Conservation (phyloP, 2,329 filamentous ascomycete species). For the Pestalotiopsis sp. region DNA sequence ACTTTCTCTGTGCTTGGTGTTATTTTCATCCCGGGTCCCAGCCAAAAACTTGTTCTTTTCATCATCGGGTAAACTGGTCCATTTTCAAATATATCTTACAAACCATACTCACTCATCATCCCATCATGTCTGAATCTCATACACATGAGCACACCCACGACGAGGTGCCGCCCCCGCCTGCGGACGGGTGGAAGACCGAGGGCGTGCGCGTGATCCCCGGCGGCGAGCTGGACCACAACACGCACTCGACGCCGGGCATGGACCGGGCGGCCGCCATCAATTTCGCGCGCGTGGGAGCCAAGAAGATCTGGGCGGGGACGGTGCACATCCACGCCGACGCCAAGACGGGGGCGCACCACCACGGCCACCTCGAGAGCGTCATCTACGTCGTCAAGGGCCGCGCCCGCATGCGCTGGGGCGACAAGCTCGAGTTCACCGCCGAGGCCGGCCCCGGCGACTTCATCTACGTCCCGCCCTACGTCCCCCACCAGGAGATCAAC, state of each 20-base stretch:
- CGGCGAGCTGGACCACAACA: slow-evolving; percentile 42
- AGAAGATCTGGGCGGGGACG: slow-evolving; percentile 48
- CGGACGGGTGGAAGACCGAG: slow-evolving; percentile 38
- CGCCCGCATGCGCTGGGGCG: slow-evolving; percentile 48
- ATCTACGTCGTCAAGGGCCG: slow-evolving; percentile 48
- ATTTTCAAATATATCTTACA: neutral
- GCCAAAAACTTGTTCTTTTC: neutral
- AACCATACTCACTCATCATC: neutral
- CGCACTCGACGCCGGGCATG: slow-evolving; percentile 46
- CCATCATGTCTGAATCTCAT: slow-evolving; percentile 3
- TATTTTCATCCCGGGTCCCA: neutral
- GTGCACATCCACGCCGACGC: slow-evolving; percentile 45
- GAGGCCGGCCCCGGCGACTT: slow-evolving; percentile 49
- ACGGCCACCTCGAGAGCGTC: slow-evolving; percentile 46
- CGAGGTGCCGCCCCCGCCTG: slow-evolving; percentile 12
- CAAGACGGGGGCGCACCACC: slow-evolving; percentile 47
- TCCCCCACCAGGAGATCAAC: slow-evolving; percentile 57
- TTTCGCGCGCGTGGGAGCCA: slow-evolving; percentile 43
- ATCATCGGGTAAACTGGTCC: neutral
- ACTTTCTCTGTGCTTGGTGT: neutral
- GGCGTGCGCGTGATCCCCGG: slow-evolving; percentile 45
- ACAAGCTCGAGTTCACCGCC: slow-evolving; percentile 44
- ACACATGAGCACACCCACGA: slow-evolving; percentile 1
- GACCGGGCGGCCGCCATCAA: slow-evolving; percentile 46
- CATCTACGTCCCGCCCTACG: slow-evolving; percentile 47